Percentiles rank a stretch among this genome's conserved stretches.
Evolutionary conservation across 2,329 filamentous ascomycete genomes (phyloP).

Genomic region (Colletotrichum musae): DNA sequence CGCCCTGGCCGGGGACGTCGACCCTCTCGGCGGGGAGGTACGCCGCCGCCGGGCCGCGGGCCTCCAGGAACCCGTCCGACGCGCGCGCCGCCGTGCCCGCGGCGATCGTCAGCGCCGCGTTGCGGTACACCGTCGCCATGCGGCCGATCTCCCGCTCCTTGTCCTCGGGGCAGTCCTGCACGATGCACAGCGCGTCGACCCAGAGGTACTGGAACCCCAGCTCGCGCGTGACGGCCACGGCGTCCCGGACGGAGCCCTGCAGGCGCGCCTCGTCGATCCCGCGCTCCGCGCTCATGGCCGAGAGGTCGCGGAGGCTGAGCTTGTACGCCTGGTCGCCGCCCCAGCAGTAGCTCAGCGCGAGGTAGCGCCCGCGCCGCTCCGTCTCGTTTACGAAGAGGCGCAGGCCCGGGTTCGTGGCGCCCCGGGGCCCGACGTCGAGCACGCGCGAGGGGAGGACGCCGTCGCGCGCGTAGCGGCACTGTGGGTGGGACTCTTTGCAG

Average conservation of each 20-base stretch:
- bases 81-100: constrained; percentile 7
- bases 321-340: constrained; percentile 29
- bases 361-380: constrained; percentile 28
- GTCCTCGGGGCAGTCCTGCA: constrained; percentile 40
- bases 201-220: constrained; percentile 41
- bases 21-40: constrained; percentile 12
- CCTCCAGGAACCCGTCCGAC: constrained; percentile 10
- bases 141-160: constrained; percentile 30
- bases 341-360: constrained; percentile 44
- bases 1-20: neutral
- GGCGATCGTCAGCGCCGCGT: constrained; percentile 30
- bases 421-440: constrained; percentile 25
- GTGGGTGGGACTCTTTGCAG: constrained; percentile 6
- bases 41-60: neutral
- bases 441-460: constrained; percentile 25
- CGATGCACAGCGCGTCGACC: constrained; percentile 42
- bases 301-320: neutral
- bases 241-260: constrained; percentile 35
- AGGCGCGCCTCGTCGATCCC: neutral
- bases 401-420: neutral
- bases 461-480: constrained; percentile 23
- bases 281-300: neutral
- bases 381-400: constrained; percentile 17
- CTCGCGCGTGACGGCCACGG: constrained; percentile 22
- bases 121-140: constrained; percentile 39